Conservation (phyloP, 768 basidiomycete genomes). For the Leccinum longicurvipes region DNA sequence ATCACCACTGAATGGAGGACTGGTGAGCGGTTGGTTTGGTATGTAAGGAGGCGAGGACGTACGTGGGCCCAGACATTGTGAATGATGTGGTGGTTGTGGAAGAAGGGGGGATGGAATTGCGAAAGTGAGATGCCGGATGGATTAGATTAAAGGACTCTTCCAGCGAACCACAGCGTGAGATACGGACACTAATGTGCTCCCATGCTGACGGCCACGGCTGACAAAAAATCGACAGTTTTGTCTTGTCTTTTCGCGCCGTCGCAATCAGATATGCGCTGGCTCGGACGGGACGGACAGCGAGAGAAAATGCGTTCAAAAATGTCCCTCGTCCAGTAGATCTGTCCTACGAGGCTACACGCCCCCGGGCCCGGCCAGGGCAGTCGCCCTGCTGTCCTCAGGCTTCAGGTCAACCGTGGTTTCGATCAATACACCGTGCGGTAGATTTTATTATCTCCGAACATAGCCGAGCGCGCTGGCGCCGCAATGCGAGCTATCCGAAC, state of each 20-base stretch:
- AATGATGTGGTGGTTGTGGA: slow-evolving; percentile 30
- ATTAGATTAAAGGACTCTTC: slow-evolving; percentile 23
- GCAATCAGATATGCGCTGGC: neutral
- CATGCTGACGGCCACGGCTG: slow-evolving; percentile 9
- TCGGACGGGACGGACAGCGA: neutral
- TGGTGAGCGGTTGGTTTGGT: slow-evolving; percentile 19
- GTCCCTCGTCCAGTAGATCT: neutral
- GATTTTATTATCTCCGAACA: slow-evolving; percentile 10
- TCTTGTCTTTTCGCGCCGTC: neutral
- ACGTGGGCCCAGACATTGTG: slow-evolving; percentile 48
- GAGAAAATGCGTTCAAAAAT: slow-evolving; percentile 11
- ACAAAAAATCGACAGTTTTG: neutral
- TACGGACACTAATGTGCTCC: slow-evolving; percentile 9
- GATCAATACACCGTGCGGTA: neutral
- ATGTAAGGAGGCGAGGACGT: slow-evolving; percentile 31
- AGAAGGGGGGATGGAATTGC: slow-evolving; percentile 24
- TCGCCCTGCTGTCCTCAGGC: neutral
- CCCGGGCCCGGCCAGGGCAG: neutral
- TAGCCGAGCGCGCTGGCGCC: slow-evolving; percentile 1
- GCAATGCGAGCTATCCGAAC: neutral
- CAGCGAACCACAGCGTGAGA: slow-evolving; percentile 21
- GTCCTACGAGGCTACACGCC: slow-evolving; percentile 4
- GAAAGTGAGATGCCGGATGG: slow-evolving; percentile 25
- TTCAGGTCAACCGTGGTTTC: neutral
- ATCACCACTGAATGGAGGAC: slow-evolving; percentile 64